Percentiles rank a stretch among this genome's conserved stretches.
Conservation (phyloP, 805 yeast genomes). For the Ogataea sp. region DNA sequence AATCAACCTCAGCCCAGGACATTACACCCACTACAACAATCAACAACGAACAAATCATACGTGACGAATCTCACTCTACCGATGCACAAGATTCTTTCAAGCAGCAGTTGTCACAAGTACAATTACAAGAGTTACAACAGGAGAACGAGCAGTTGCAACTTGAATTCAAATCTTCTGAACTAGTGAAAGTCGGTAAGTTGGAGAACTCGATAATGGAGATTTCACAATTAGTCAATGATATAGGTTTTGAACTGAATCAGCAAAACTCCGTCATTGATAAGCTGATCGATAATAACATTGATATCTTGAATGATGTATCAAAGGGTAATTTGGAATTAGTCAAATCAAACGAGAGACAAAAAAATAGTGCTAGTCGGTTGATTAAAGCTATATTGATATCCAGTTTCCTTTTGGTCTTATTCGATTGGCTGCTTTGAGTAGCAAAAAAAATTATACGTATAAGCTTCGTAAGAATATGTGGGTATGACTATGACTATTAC, state of each 20-base stretch:
- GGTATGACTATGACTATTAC: too few species aligned
- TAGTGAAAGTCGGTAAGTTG: conserved; percentile 50
- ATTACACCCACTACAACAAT: not conserved
- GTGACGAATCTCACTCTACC: too few species aligned
- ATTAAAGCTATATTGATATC: conserved; percentile 46
- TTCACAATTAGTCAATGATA: conserved; percentile 64
- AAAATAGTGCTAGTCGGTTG: conserved; percentile 49
- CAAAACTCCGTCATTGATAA: conserved; percentile 66
- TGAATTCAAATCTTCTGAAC: conserved; percentile 48
- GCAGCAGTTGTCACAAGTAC: conserved; percentile 33
- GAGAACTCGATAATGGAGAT: conserved; percentile 65
- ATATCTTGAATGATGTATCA: conserved; percentile 53
- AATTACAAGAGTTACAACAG: conserved; percentile 44
- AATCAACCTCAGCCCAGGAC: too few species aligned
- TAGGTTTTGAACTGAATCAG: conserved; percentile 59
- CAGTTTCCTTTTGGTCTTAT: conserved; percentile 46
- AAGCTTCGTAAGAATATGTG: too few species aligned
- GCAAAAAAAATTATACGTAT: too few species aligned
- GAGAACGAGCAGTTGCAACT: conserved; percentile 52
- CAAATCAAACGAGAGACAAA: conserved; percentile 60
- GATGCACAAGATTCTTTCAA: conserved; percentile 28
- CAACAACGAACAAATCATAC: too few species aligned
- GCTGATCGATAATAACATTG: conserved; percentile 59
- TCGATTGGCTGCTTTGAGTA: conserved; percentile 37
- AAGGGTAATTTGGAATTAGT: conserved; percentile 66